Base-by-base conservation (phyloP, 1,284 basidiomycete species). In the Cryptococcus sp. region DNA sequence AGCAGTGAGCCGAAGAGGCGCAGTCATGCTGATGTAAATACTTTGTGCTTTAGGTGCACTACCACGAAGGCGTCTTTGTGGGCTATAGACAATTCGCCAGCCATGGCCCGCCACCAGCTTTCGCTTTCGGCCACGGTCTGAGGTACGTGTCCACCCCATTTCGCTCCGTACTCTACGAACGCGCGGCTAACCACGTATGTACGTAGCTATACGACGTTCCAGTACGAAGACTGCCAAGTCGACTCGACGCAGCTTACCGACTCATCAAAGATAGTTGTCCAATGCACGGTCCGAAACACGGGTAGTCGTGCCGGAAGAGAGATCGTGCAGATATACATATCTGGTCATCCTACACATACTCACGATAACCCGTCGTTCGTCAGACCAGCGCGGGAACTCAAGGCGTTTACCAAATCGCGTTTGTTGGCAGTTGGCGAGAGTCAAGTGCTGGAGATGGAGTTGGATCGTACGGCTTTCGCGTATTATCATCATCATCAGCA, bases 51-150 rank as follows among this genome's bases (percentile, higher is more conserved):
- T n/a, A 56, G 17, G 42, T 49, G 3, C 22, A 46, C 45, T 62
- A 67, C 49, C 19, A 35, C 11, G 65, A 67, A 53, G 62, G 60
- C 39, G 17, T 67, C 6, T 45, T 41, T n/a, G 55, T 62, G 1
- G 65, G 65, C 13, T 67, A 67, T 50, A 50, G 62, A 35, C 50
- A 63, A n/a, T 62, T 57, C 54, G 57, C 54, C 16, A 81, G 81
- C 0, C 71, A 80, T 5, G 71, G 65, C 70, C 78, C 15, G 80
- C 80, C 3, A 82, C 80, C 59, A 80, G 82, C 52, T 51, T 85
- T 83, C 71, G 77, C 84, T 15, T 84, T 85, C 63, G 84, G 84
- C 0, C 66, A 73, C 57, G 78, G 78, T 27, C 75, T 62, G 45
- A 58, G 60, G 56, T 58, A 38, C 45, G 56, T 47, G 5, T 19